Percentiles rank a stretch among this genome's conserved stretches.
Evolutionary conservation across 164 flowering plant genomes (phyloP).

Genomic region (Chimonanthus salicifolius): DNA sequence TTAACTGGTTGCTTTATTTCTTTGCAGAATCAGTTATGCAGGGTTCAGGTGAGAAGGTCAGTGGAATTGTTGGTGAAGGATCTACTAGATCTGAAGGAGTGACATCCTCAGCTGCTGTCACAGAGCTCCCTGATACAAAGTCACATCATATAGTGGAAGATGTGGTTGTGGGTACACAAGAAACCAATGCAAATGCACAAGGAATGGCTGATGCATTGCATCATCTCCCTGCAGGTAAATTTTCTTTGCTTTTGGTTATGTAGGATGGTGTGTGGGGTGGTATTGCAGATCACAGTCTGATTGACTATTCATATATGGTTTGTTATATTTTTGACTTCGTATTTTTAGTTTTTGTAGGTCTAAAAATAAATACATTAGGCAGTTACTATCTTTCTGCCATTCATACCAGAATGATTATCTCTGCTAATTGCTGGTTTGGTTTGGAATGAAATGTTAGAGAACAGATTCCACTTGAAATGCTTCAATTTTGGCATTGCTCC

Average conservation of each 20-base stretch:
- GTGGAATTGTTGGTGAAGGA: constrained; percentile 11
- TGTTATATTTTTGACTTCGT: background rate
- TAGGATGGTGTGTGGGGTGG: background rate
- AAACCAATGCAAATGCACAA: no score
- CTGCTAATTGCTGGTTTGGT: no score
- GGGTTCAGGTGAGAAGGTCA: background rate
- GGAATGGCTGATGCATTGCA: no score
- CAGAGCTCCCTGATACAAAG: constrained; percentile 46
- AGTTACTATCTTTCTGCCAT: background rate
- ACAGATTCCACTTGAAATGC: background rate
- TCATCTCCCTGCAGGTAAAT: background rate
- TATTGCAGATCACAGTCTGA: background rate
- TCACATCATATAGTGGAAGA: constrained; percentile 3
- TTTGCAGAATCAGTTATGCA: background rate
- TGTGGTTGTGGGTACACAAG: background rate
- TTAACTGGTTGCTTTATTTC: no score
- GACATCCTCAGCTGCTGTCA: constrained; percentile 56
- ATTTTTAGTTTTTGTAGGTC: no score
- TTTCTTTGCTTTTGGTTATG: background rate
- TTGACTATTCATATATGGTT: background rate
- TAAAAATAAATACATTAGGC: background rate
- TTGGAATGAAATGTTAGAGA: background rate
- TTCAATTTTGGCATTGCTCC: background rate
- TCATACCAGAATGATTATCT: background rate
- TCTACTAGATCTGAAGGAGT: constrained; percentile 53